These are phyloP conservation scores for Epichloe glyceriae DNA, from an alignment of 2,329 filamentous ascomycete genomes.

Conservation along the genomic window DNA sequence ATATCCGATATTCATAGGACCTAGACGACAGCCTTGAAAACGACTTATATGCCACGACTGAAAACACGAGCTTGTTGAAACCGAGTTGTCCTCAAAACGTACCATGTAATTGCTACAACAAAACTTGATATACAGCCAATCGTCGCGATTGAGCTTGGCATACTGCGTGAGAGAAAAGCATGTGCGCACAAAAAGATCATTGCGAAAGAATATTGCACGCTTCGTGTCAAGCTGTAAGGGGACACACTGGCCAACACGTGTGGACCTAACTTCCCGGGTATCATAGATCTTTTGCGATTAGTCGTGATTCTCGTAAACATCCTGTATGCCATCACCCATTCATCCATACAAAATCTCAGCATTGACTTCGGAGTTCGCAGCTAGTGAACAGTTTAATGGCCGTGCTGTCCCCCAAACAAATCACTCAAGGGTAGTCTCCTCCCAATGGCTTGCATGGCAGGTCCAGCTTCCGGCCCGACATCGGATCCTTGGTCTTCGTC, in stretches of 20 bases:
- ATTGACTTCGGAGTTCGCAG: neutral
- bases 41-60: no score
- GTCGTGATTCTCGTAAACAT: neutral
- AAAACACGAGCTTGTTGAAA: no score
- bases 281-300: neutral
- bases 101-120: no score
- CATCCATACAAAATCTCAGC: neutral
- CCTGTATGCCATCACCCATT: neutral
- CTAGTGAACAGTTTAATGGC: neutral
- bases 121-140: no score
- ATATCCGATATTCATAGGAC: no score
- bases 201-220: no score
- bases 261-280: neutral
- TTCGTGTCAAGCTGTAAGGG: no score
- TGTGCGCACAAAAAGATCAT: no score
- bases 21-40: no score
- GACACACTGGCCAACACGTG: neutral
- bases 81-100: no score
- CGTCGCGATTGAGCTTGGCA: no score
- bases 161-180: no score
- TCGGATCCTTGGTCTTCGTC: conserved; percentile 15
- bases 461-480: conserved; percentile 23
- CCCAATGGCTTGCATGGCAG: conserved; percentile 31
- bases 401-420: conserved; percentile 26
- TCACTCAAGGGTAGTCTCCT: conserved; percentile 31